These are phyloP conservation scores for Neofusicoccum laricinum DNA, from an alignment of 2,329 filamentous ascomycete genomes.

Conservation along the genomic window DNA sequence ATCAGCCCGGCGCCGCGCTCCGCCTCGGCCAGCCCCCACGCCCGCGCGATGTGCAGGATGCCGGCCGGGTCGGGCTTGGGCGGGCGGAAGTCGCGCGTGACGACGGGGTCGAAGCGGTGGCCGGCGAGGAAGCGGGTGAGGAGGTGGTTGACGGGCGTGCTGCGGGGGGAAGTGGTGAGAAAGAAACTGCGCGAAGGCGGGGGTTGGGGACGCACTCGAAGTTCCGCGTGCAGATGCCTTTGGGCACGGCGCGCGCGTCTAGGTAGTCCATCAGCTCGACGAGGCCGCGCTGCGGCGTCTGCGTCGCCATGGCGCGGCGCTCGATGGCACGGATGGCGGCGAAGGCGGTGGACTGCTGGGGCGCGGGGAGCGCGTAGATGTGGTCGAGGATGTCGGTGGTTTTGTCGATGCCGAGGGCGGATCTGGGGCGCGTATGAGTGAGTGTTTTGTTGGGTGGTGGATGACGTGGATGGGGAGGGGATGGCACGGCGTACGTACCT, in stretches of 20 bases:
- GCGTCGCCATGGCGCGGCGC: slow-evolving; percentile 71
- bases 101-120: slow-evolving; percentile 70
- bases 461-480: background rate
- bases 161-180: too few species aligned
- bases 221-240: slow-evolving; percentile 91
- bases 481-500: slow-evolving; percentile 42
- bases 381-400: slow-evolving; percentile 83
- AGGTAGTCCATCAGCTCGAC: slow-evolving; percentile 77
- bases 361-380: slow-evolving; percentile 68
- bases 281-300: slow-evolving; percentile 80
- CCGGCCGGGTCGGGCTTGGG: slow-evolving; percentile 88
- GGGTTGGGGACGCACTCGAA: slow-evolving; percentile 56
- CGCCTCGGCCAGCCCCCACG: slow-evolving; percentile 56
- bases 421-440: slow-evolving; percentile 30
- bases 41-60: slow-evolving; percentile 77
- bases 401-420: slow-evolving; percentile 69
- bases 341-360: slow-evolving; percentile 62
- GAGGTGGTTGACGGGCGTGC: slow-evolving; percentile 68
- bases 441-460: too few species aligned
- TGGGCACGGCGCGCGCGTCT: slow-evolving; percentile 62
- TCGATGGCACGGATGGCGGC: slow-evolving; percentile 77
- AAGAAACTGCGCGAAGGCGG: too few species aligned
- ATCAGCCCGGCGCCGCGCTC: slow-evolving; percentile 46
- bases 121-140: slow-evolving; percentile 70
- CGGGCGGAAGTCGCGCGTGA: slow-evolving; percentile 78